A percentile compares a stretch with the other conserved stretches of the same genome.
phyloP scores from a whole-genome alignment of 306 rosid species.

The Datisca glomerata region DNA sequence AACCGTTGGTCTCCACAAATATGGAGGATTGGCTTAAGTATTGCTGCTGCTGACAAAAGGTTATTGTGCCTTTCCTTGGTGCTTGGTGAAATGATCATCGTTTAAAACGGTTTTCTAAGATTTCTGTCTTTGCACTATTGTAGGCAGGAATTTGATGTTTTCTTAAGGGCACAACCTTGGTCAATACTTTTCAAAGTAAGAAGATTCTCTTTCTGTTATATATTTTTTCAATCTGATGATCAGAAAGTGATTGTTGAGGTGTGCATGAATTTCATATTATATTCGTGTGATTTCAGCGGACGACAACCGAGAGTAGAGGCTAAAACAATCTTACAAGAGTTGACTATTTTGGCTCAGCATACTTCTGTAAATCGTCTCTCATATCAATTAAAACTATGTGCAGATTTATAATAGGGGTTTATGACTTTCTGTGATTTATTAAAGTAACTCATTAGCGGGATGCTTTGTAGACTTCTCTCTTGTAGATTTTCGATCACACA shows the following conservation, averaged over 20 bases:
- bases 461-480: too few relatives aligned
- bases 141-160: slow-evolving; percentile 69
- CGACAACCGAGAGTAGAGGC: slow-evolving; percentile 33
- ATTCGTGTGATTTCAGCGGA: slow-evolving; percentile 28
- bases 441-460: too few relatives aligned
- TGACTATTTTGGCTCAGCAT: slow-evolving; percentile 45
- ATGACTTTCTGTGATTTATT: too few relatives aligned
- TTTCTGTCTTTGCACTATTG: slow-evolving; percentile 5
- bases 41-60: slow-evolving; percentile 90
- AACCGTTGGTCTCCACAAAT: slow-evolving; percentile 54
- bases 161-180: slow-evolving; percentile 77
- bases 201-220: neutral
- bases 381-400: too few relatives aligned
- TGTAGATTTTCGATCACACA: too few relatives aligned
- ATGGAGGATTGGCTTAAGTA: slow-evolving; percentile 47
- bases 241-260: too few relatives aligned
- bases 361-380: slow-evolving; percentile 62
- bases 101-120: slow-evolving; percentile 5
- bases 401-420: too few relatives aligned
- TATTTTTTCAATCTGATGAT: neutral
- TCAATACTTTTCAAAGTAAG: slow-evolving; percentile 56
- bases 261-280: slow-evolving; percentile 45
- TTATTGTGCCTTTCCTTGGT: slow-evolving; percentile 8
- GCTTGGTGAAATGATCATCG: too few relatives aligned
- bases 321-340: slow-evolving; percentile 58